Percentiles rank a stretch among this genome's conserved stretches.
phyloP scores from a whole-genome alignment of 257 asterid genomes.

The Gardenia jasminoides region DNA sequence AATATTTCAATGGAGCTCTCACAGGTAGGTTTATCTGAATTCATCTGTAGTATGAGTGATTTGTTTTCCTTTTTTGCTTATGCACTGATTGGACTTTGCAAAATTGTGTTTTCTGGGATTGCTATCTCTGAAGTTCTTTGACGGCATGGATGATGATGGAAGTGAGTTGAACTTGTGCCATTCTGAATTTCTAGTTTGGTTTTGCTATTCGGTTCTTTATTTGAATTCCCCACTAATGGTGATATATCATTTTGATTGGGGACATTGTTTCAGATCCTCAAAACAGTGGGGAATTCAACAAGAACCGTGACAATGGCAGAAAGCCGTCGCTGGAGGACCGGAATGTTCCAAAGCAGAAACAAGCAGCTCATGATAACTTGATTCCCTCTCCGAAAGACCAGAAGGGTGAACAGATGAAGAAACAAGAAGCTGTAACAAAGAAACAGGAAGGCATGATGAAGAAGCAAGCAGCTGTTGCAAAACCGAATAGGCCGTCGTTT shows the following conservation, averaged over 20 bases:
- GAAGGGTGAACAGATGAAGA: slow-evolving; percentile 45
- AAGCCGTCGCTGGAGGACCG: slow-evolving; percentile 43
- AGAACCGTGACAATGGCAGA: slow-evolving; percentile 68
- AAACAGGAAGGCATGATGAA: slow-evolving; percentile 39
- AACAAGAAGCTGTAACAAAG: slow-evolving; percentile 40
- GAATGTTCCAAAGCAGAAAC: slow-evolving; percentile 27
- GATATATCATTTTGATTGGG: slow-evolving; percentile 39
- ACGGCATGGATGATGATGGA: slow-evolving; percentile 95
- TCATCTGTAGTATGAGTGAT: background rate
- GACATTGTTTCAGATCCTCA: slow-evolving; percentile 70
- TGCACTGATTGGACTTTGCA: slow-evolving; percentile 28
- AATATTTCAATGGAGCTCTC: slow-evolving; percentile 66
- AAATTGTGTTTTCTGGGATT: slow-evolving; percentile 28
- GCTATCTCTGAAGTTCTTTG: slow-evolving; percentile 65
- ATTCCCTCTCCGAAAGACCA: slow-evolving; percentile 35
- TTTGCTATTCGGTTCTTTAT: slow-evolving; percentile 50
- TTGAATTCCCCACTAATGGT: slow-evolving; percentile 50
- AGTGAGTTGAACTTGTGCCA: slow-evolving; percentile 66
- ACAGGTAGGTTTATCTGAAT: slow-evolving; percentile 42
- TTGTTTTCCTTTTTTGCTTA: background rate
- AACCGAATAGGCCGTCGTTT: slow-evolving; percentile 42
- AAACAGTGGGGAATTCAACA: slow-evolving; percentile 72
- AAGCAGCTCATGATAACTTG: slow-evolving; percentile 23
- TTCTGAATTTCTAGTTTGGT: slow-evolving; percentile 32
- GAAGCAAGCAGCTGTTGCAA: slow-evolving; percentile 41